Conservation (phyloP, 495 filamentous ascomycete species). For the Letharia lupina region DNA sequence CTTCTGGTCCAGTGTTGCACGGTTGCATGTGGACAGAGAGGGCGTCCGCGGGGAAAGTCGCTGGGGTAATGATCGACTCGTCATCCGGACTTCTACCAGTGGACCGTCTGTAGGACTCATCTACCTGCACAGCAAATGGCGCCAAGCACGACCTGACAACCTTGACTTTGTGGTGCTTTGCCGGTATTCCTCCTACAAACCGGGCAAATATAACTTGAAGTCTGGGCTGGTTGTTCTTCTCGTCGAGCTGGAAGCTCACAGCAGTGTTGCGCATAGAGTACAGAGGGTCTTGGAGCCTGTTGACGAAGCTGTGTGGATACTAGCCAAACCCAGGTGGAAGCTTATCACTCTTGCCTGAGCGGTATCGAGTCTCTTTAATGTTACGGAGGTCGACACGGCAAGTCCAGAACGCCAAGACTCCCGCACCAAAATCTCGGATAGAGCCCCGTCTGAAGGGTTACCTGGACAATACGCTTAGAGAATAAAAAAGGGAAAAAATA, state of each 20-base stretch:
- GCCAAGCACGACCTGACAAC: neutral
- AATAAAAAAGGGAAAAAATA: too few species aligned
- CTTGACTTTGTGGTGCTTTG: neutral
- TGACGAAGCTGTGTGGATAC: neutral
- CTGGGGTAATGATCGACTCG: neutral
- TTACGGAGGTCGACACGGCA: too few species aligned
- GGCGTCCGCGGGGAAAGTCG: neutral
- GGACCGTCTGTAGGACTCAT: neutral
- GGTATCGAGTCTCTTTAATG: neutral
- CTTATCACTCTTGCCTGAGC: slow-evolving; percentile 1
- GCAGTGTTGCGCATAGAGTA: neutral
- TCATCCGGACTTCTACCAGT: neutral
- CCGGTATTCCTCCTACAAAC: neutral
- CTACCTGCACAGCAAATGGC: neutral
- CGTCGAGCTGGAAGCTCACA: neutral
- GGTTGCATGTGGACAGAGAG: neutral
- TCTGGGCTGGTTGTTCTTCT: neutral
- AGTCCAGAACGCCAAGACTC: too few species aligned
- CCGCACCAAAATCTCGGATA: too few species aligned
- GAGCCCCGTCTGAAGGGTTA: too few species aligned
- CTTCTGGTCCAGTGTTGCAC: slow-evolving; percentile 2
- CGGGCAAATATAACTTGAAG: neutral
- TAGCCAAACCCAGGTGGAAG: neutral
- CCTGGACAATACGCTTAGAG: too few species aligned
- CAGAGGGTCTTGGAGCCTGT: neutral